Evolutionary conservation across 345 rosid species (phyloP), one percentile per base, ranked within the genome.

Genomic region (Heritiera fomes): DNA sequence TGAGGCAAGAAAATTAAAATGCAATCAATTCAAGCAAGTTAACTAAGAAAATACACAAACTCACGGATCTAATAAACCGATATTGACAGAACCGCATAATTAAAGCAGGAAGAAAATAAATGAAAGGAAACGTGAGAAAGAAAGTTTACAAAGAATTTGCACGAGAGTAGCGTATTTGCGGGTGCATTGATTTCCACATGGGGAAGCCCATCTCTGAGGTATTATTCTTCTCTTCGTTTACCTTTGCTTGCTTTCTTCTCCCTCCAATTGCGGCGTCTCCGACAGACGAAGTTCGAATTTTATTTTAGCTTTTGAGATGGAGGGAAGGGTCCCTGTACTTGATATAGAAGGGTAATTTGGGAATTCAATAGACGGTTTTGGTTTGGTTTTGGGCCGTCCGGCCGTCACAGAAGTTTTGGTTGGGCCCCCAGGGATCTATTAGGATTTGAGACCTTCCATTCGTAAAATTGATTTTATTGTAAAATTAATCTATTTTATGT

Each of bases 171-270:
- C 87, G 69, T 84, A 96, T 89, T 91, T 96, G 77, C 82, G 83
- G 77, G 99, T 96, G 88, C 99, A 96, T 59, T 87, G 82, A 70
- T 63, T 85, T 75, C 97, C 90, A 76, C 98, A 96, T 23, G 97
- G 95, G 70, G 90, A 87, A 61, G 89, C 80, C 99, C 99, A 96
- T 85, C 90, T 89, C 77, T 88, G 90, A 18, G 97, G 97, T 62
- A 90, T 81, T 90, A 87, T 90, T 75, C 74, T 82, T 82, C 68
- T 90, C n/a, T 69, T 52, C 56, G 80, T 80, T 80, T 71, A 64
- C 55, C 49, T 77, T 66, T 65, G 2, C 58, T 73, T 5, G 3
- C 15, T 38, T 49, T 23, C 10, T 2, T 69, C 55, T 5, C 23
- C 6, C 30, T 76, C 46, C 71, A n/a, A 74, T 58, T 41, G 55